phyloP scores from a whole-genome alignment of 164 flowering plant genomes.

The Stephania cephalantha region DNA sequence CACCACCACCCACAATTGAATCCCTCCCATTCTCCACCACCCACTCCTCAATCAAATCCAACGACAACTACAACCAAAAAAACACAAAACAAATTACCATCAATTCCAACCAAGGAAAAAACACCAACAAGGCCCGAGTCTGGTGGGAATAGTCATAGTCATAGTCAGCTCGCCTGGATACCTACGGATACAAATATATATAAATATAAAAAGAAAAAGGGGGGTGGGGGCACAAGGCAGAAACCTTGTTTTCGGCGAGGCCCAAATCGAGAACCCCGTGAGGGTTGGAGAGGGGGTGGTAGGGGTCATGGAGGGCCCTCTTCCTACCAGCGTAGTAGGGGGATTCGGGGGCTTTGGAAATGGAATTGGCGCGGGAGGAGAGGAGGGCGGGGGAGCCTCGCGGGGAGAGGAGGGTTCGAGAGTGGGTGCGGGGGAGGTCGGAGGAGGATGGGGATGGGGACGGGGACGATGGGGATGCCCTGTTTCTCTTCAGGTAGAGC shows the following conservation, averaged over 20 bases:
- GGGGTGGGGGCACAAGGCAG: no score
- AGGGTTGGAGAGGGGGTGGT: constrained; percentile 52
- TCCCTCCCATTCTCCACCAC: constrained; percentile 40
- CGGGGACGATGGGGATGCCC: constrained; percentile 27
- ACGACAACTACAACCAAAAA: constrained; percentile 48
- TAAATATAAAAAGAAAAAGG: no score
- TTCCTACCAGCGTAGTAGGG: constrained; percentile 47
- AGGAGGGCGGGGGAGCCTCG: constrained; percentile 46
- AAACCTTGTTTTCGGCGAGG: constrained; percentile 45
- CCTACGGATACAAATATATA: no score
- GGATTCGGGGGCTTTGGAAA: constrained; percentile 38
- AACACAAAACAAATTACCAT: constrained; percentile 2
- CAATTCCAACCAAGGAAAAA: constrained; percentile 4
- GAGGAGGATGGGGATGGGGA: constrained; percentile 23
- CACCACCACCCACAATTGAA: constrained; percentile 27
- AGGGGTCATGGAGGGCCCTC: constrained; percentile 51
- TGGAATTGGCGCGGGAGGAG: constrained; percentile 52
- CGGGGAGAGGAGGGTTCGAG: constrained; percentile 50
- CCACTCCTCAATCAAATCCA: constrained; percentile 81
- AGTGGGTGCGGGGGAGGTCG: constrained; percentile 38
- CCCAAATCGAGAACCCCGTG: constrained; percentile 84
- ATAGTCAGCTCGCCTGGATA: no score
- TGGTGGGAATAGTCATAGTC: no score
- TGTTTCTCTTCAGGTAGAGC: constrained; percentile 58
- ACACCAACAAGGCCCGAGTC: constrained; percentile 2